Evolutionary conservation across 2,329 filamentous ascomycete genomes (phyloP).

Genomic region (Pyricularia sp.): DNA sequence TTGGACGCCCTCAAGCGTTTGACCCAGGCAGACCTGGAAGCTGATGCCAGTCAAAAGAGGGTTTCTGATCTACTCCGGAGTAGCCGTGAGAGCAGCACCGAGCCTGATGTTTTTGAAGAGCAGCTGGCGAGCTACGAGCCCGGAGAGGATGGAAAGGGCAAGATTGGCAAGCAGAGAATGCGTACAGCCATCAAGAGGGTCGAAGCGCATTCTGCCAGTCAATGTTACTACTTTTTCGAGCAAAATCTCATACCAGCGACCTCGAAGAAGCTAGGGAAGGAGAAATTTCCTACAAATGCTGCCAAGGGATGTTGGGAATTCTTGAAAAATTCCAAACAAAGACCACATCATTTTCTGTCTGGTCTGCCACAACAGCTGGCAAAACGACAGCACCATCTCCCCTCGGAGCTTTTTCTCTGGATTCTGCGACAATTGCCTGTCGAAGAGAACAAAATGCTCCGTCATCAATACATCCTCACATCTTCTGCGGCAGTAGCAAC

Average conservation of each 20-base stretch:
- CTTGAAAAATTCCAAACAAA: constrained; percentile 33
- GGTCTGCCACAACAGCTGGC: constrained; percentile 47
- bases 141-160: constrained; percentile 29
- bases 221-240: constrained; percentile 38
- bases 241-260: constrained; percentile 2
- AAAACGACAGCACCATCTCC: constrained; percentile 17
- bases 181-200: constrained; percentile 36
- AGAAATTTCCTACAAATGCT: constrained; percentile 25
- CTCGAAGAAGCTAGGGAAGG: constrained; percentile 4
- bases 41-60: constrained; percentile 15
- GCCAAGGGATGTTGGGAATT: constrained; percentile 31
- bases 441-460: constrained; percentile 41
- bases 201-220: constrained; percentile 15
- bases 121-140: constrained; percentile 14
- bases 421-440: constrained; percentile 44
- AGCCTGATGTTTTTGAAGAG: constrained; percentile 12
- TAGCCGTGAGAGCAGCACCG: constrained; percentile 7
- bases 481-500: constrained; percentile 10
- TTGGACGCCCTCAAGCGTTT: constrained; percentile 48
- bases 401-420: constrained; percentile 56
- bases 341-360: constrained; percentile 47
- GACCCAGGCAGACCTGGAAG: constrained; percentile 25
- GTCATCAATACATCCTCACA: constrained; percentile 42
- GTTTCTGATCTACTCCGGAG: constrained; percentile 23
- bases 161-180: constrained; percentile 21